These are phyloP conservation scores for Drosera spatulata DNA, from an alignment of 179 eudicot genomes.

Conservation along the genomic window DNA sequence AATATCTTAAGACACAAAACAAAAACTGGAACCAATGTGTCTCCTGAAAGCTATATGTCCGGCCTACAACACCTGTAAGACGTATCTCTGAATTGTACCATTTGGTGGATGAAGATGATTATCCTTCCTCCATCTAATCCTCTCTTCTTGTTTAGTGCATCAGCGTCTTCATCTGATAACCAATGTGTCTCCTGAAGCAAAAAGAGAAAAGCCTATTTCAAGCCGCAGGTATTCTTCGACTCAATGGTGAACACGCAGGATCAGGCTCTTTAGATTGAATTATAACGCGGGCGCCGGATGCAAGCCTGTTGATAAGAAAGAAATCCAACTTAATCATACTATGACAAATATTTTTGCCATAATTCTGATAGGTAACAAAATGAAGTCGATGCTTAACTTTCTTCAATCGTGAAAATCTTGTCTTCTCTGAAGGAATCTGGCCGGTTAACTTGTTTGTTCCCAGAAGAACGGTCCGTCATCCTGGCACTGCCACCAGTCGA, in stretches of 20 bases:
- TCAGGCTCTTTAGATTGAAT: conserved; percentile 53
- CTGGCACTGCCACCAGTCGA: conserved; percentile 55
- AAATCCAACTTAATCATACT: conserved; percentile 2
- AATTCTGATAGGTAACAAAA: neutral
- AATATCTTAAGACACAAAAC: too few species aligned
- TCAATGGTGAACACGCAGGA: neutral
- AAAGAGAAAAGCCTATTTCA: too few species aligned
- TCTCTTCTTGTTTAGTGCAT: too few species aligned
- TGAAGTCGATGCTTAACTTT: conserved; percentile 58
- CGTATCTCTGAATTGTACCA: too few species aligned
- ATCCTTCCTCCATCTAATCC: too few species aligned
- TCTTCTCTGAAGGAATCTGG: conserved; percentile 33
- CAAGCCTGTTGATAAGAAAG: conserved; percentile 69
- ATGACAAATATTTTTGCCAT: conserved; percentile 20
- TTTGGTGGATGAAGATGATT: too few species aligned
- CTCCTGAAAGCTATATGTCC: too few species aligned
- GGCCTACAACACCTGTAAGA: too few species aligned
- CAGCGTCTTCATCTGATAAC: too few species aligned
- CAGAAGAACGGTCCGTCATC: conserved; percentile 36
- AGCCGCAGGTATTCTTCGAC: too few species aligned
- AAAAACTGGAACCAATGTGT: too few species aligned
- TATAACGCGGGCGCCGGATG: conserved; percentile 95
- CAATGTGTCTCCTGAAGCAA: too few species aligned
- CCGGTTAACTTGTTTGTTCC: conserved; percentile 26
- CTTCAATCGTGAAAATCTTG: conserved; percentile 70